Evolutionary conservation across 116 monocot genomes (phyloP).

Genomic region (Zostera marina): DNA sequence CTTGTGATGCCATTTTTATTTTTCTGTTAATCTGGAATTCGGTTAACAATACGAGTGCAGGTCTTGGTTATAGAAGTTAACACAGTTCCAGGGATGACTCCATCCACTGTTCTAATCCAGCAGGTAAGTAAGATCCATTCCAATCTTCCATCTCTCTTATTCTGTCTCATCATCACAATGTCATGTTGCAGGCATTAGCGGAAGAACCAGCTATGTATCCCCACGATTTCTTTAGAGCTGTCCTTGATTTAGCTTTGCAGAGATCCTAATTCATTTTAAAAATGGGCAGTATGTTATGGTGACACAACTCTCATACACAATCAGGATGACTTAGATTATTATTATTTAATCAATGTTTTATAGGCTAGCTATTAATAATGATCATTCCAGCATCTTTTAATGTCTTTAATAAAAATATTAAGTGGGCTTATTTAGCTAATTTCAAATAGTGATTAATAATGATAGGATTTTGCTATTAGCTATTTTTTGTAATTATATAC

Average conservation of each 20-base stretch:
- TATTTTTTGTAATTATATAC: no score
- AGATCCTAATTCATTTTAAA: conserved; percentile 14
- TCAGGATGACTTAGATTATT: no score
- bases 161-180: background rate
- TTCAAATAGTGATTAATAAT: no score
- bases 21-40: background rate
- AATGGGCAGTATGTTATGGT: no score
- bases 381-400: no score
- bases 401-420: no score
- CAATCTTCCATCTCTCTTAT: background rate
- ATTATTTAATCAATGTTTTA: no score
- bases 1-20: no score
- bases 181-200: conserved; percentile 46
- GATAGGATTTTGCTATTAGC: no score
- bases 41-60: conserved; percentile 11
- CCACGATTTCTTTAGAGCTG: conserved; percentile 47
- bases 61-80: conserved; percentile 84
- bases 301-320: no score
- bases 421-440: no score
- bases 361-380: no score
- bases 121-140: conserved; percentile 32
- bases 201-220: conserved; percentile 75
- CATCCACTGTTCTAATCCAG: conserved; percentile 85
- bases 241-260: conserved; percentile 48
- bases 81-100: conserved; percentile 92